Conservation (phyloP, 176 grass and related monocot species). For the Typha latifolia region DNA sequence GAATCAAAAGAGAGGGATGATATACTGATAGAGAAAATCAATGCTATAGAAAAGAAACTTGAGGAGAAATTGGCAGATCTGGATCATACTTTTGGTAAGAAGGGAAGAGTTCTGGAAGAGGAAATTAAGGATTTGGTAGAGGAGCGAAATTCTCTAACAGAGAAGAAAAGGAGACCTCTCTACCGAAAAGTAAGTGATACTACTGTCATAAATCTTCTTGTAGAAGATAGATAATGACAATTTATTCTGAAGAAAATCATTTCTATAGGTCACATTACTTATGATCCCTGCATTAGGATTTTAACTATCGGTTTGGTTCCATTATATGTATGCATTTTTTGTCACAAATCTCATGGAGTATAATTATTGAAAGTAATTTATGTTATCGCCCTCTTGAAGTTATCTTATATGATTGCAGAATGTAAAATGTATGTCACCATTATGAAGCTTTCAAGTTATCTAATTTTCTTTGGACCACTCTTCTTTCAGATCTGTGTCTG, state of each 20-base stretch:
- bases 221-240: no score
- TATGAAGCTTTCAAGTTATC: neutral
- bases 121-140: slow-evolving; percentile 78
- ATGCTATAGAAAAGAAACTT: slow-evolving; percentile 68
- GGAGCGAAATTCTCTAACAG: slow-evolving; percentile 55
- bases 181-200: slow-evolving; percentile 64
- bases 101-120: slow-evolving; percentile 70
- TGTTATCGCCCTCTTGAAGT: no score
- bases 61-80: slow-evolving; percentile 56
- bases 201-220: neutral
- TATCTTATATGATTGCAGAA: no score
- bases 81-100: slow-evolving; percentile 93
- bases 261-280: neutral
- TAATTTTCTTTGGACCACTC: neutral
- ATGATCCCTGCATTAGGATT: no score
- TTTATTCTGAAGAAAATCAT: neutral
- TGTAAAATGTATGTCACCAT: no score
- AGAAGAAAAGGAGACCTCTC: slow-evolving; percentile 74
- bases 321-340: no score
- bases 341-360: no score
- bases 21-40: slow-evolving; percentile 62
- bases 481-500: neutral
- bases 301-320: no score
- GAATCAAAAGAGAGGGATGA: slow-evolving; percentile 67
- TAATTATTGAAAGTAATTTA: no score